Evolutionary conservation across 208 protist genomes (phyloP).

Genomic region (Wallacemonas sp.): DNA sequence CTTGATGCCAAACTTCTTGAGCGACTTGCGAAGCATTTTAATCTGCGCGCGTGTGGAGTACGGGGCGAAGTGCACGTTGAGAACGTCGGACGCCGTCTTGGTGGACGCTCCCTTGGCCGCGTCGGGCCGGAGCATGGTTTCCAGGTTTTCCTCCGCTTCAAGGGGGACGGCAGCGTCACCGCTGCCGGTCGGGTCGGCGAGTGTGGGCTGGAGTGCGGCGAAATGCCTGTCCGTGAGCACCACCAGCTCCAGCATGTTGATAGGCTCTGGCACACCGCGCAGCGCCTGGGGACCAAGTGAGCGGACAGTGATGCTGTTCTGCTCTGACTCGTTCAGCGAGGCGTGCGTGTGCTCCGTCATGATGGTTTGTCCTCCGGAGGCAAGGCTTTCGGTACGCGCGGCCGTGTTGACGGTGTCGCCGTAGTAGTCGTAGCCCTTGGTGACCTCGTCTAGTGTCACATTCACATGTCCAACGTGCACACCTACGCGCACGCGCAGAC

Average conservation of each 20-base stretch:
- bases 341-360: conserved; percentile 6
- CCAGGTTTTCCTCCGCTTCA: conserved; percentile 9
- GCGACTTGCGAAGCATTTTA: conserved; percentile 28
- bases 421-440: conserved; percentile 71
- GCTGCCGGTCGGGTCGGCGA: not conserved
- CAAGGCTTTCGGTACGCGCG: conserved; percentile 54
- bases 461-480: conserved; percentile 33
- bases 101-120: not conserved
- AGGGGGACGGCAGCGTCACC: not conserved
- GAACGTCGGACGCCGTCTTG: conserved; percentile 15
- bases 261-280: conserved; percentile 18
- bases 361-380: conserved; percentile 58
- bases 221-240: conserved; percentile 9
- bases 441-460: conserved; percentile 26
- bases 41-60: conserved; percentile 26
- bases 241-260: conserved; percentile 24
- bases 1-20: conserved; percentile 29
- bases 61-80: conserved; percentile 36
- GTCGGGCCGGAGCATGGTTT: not conserved
- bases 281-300: conserved; percentile 20
- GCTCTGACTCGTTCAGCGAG: conserved; percentile 12
- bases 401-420: conserved; percentile 69
- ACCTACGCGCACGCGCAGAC: conserved; percentile 35
- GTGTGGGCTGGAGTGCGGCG: not conserved
- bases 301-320: conserved; percentile 12